Evolutionary conservation across 1,139 yeast genomes (phyloP), one percentile per base, ranked within the genome.

Genomic region (Blastobotrys petasosporus): DNA sequence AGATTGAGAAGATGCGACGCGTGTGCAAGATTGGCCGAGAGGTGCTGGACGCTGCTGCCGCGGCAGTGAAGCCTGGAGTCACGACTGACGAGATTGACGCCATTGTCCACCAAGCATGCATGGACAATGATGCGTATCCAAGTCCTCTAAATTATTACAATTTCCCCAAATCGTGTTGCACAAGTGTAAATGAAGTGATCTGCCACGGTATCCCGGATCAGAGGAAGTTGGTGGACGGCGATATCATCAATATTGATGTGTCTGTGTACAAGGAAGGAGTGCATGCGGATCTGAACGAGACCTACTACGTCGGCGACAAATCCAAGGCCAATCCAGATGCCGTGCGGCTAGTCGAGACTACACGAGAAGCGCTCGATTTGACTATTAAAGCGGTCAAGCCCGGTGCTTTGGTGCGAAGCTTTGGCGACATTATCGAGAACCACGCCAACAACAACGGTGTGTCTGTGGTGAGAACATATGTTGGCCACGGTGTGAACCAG

Each of bases 141-240:
- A 86, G 96, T 12, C 96, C 99, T 3, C 73, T 92, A 53, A 94
- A 94, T 70, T 94, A 94, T 69, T 92, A 84, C 70, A 85, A 87
- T 66, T 94, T 80, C 70, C 97, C 98, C 35, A 90, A 88, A 65
- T 82, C 94, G 30, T 77, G 87, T 39, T 94, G 98, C 69, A 87
- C 97, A 1, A 87, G 97, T 5, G 81, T 94, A 37, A 90, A 94
- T 65, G 98, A 92, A 69, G 82, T 88, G 49, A 85, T 92, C 51
- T 92, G 99, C 65, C 99, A 92, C 65, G 99, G 99, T 54, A 85
- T 92, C 50, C 98, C 98, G 23, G 98, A 94, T 65, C 76, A 85
- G 68, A 77, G 90, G 46, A 80, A 79, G 35, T 73, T 94, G 52
- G 70, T 86, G 63, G 97, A 92, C 58, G 98, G 99, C 45, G 99